These are phyloP conservation scores for Pseudocercospora vitis DNA, from an alignment of 2,329 filamentous ascomycete species.

Conservation along the genomic window DNA sequence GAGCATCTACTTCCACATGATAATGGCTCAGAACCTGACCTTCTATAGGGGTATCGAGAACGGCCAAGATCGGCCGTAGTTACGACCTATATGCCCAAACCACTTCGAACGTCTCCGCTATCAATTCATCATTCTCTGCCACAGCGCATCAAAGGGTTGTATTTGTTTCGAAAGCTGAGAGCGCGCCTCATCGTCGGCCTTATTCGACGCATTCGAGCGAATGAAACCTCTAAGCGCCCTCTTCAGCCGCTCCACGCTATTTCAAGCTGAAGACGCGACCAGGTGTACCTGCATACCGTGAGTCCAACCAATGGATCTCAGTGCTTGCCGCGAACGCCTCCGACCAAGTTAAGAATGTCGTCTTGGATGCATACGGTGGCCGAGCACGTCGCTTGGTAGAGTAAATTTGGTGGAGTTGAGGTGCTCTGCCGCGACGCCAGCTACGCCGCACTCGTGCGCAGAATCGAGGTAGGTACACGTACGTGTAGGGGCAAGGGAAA, in stretches of 20 bases:
- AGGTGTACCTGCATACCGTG: not conserved
- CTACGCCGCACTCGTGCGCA: not conserved
- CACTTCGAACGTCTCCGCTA: too few relatives aligned
- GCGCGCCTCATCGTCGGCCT: not conserved
- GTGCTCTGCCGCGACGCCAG: too few relatives aligned
- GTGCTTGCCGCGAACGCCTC: constrained; percentile 2
- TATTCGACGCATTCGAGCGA: not conserved
- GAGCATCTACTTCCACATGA: not conserved
- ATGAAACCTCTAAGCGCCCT: not conserved
- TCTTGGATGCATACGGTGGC: not conserved
- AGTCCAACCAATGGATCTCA: not conserved
- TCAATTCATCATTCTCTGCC: not conserved
- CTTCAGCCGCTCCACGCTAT: not conserved
- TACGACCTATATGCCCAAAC: too few relatives aligned
- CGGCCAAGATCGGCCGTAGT: not conserved
- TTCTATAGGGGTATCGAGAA: not conserved
- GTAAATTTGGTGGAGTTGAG: constrained; percentile 3
- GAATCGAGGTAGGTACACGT: too few relatives aligned
- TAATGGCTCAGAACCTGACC: constrained; percentile 2
- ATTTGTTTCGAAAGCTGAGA: not conserved
- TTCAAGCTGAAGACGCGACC: not conserved
- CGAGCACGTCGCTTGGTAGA: not conserved
- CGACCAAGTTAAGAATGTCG: too few relatives aligned
- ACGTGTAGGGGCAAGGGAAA: too few relatives aligned
- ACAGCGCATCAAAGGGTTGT: not conserved